These are phyloP conservation scores for Berberis vulgaris DNA, from an alignment of 164 flowering plant species.

Conservation along the genomic window DNA sequence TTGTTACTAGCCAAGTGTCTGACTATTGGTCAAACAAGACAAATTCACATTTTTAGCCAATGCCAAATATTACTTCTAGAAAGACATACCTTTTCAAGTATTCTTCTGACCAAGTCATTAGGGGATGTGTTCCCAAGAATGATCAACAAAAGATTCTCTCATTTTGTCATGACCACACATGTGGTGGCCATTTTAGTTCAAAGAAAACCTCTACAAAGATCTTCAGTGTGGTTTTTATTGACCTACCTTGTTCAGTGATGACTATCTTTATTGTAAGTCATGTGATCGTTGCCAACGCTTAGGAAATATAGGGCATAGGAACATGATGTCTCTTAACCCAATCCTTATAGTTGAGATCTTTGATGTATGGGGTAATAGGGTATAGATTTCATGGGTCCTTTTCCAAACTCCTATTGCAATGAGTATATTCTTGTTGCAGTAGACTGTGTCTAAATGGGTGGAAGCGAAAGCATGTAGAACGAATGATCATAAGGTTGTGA, in stretches of 20 bases:
- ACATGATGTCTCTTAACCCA: background rate
- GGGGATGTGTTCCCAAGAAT: background rate
- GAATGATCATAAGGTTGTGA: too few relatives aligned
- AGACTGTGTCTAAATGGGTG: too few relatives aligned
- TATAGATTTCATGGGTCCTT: slow-evolving; percentile 3
- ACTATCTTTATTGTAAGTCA: background rate
- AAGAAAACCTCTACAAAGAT: background rate
- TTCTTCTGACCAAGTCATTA: background rate
- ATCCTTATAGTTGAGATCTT: slow-evolving; percentile 3
- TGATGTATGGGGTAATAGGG: slow-evolving; percentile 6
- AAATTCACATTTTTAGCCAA: too few relatives aligned
- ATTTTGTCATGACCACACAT: background rate
- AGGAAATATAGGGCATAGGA: background rate
- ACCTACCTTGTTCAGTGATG: background rate
- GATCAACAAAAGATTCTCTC: background rate
- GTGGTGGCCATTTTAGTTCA: background rate
- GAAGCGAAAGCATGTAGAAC: too few relatives aligned
- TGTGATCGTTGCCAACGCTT: background rate
- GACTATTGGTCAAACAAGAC: too few relatives aligned
- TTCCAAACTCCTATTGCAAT: background rate
- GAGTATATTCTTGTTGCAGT: background rate
- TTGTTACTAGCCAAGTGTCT: too few relatives aligned
- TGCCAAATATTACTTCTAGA: too few relatives aligned
- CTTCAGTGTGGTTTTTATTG: background rate
- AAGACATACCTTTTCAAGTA: background rate